Evolutionary conservation across 495 filamentous ascomycete genomes (phyloP).

Genomic region (Podospora pseudoanserina): DNA sequence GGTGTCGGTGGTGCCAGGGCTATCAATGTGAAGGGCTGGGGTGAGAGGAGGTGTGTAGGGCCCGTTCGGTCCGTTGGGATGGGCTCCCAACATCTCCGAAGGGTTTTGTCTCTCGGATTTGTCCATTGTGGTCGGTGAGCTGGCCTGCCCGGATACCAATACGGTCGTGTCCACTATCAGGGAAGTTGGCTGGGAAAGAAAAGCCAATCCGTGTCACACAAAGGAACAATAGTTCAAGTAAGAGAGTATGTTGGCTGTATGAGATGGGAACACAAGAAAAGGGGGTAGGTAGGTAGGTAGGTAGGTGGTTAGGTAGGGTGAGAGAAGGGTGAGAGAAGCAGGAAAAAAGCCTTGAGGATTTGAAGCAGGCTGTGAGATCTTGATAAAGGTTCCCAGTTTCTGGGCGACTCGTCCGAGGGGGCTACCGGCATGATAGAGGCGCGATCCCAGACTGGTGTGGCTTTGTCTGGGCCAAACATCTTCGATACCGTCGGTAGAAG

Average conservation of each 20-base stretch:
- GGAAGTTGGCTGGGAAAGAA: not conserved
- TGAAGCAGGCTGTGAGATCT: slow-evolving; percentile 1
- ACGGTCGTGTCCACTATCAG: not conserved
- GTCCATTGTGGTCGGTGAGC: slow-evolving; percentile 11
- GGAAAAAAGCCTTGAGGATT: not conserved
- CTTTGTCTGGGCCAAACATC: slow-evolving; percentile 13
- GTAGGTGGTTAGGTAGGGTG: not conserved
- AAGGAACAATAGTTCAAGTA: not conserved
- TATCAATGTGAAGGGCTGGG: slow-evolving; percentile 19
- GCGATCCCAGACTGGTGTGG: slow-evolving; percentile 9
- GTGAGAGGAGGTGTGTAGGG: slow-evolving; percentile 29
- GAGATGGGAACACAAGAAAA: not conserved
- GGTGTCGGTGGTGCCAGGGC: slow-evolving; percentile 12
- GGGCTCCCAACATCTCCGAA: slow-evolving; percentile 13
- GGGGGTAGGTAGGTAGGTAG: not conserved
- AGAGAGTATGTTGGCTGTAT: not conserved
- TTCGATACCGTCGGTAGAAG: not conserved
- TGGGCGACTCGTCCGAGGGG: not conserved
- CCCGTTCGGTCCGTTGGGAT: slow-evolving; percentile 14
- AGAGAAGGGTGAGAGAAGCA: not conserved
- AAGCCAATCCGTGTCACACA: not conserved
- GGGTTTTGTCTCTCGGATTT: slow-evolving; percentile 6
- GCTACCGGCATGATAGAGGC: slow-evolving; percentile 5
- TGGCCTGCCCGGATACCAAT: not conserved
- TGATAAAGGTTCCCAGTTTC: slow-evolving; percentile 16